Percentiles rank a stretch among this genome's conserved stretches.
Conservation (phyloP, 1,284 basidiomycete species). For the Fistulinella cinereoalba region DNA sequence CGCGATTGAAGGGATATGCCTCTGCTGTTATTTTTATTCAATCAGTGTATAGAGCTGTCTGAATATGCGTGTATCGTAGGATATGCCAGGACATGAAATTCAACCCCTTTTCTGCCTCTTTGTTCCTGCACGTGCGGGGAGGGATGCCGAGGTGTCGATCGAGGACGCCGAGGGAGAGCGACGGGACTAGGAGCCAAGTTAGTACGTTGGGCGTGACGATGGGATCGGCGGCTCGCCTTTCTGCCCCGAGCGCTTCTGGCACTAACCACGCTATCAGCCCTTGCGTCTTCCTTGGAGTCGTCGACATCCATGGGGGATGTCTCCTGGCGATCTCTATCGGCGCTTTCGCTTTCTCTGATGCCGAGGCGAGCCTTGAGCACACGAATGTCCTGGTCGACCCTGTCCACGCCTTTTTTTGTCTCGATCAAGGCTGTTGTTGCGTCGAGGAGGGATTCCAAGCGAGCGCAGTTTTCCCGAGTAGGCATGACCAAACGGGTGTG, state of each 20-base stretch:
- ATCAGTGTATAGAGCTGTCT: conserved; percentile 10
- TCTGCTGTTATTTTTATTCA: conserved; percentile 3
- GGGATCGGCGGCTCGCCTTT: conserved; percentile 44
- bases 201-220: conserved; percentile 1
- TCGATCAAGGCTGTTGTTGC: conserved; percentile 76
- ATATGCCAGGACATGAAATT: conserved; percentile 11
- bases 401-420: conserved; percentile 84
- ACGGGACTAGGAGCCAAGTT: conserved; percentile 40
- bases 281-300: conserved; percentile 38
- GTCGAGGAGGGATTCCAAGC: conserved; percentile 70
- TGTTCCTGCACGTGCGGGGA: conserved; percentile 46
- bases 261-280: conserved; percentile 54
- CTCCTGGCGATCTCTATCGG: conserved; percentile 34
- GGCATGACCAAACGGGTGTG: conserved; percentile 85
- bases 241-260: conserved; percentile 54
- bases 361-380: conserved; percentile 67
- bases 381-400: conserved; percentile 79
- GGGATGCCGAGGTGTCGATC: conserved; percentile 58
- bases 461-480: conserved; percentile 73
- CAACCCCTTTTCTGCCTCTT: conserved; percentile 59
- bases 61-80: conserved; percentile 6
- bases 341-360: conserved; percentile 45
- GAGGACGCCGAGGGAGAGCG: conserved; percentile 65
- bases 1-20: conserved; percentile 19
- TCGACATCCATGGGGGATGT: conserved; percentile 36